Conservation (phyloP, 441 rosid genomes). For the Raphanus hybrid region DNA sequence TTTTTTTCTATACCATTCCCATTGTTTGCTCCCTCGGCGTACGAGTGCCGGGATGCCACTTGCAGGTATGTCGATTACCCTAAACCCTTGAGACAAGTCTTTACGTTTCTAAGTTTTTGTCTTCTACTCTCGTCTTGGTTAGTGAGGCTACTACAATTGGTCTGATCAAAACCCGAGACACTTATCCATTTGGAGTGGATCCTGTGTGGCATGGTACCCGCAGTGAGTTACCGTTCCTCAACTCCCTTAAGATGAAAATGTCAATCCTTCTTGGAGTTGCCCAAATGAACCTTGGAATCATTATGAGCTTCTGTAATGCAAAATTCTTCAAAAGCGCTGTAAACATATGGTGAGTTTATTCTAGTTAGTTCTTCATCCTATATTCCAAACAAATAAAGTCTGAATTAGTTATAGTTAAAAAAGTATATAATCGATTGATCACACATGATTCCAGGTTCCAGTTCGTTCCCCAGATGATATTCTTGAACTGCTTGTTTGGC, state of each 20-base stretch:
- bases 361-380: slow-evolving; percentile 9
- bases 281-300: slow-evolving; percentile 95
- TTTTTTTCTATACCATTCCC: slow-evolving; percentile 87
- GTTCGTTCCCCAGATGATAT: slow-evolving; percentile 86
- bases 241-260: slow-evolving; percentile 97
- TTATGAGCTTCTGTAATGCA: slow-evolving; percentile 84
- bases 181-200: slow-evolving; percentile 94
- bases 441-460: slow-evolving; percentile 53
- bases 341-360: slow-evolving; percentile 62
- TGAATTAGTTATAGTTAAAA: neutral
- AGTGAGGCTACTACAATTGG: slow-evolving; percentile 84
- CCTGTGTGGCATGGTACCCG: slow-evolving; percentile 93
- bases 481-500: slow-evolving; percentile 84
- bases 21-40: slow-evolving; percentile 80
- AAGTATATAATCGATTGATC: slow-evolving; percentile 2
- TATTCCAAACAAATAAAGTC: slow-evolving; percentile 9
- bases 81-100: neutral
- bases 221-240: slow-evolving; percentile 86
- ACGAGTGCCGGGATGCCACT: slow-evolving; percentile 79
- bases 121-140: slow-evolving; percentile 19
- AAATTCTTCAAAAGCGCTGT: slow-evolving; percentile 54
- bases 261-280: slow-evolving; percentile 90
- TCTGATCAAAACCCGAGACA: slow-evolving; percentile 63
- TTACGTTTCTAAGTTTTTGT: slow-evolving; percentile 20
- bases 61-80: slow-evolving; percentile 62